Evolutionary conservation across 2,329 filamentous ascomycete species (phyloP), one percentile per base, ranked within the genome.

Genomic region (Monosporascus sp.): DNA sequence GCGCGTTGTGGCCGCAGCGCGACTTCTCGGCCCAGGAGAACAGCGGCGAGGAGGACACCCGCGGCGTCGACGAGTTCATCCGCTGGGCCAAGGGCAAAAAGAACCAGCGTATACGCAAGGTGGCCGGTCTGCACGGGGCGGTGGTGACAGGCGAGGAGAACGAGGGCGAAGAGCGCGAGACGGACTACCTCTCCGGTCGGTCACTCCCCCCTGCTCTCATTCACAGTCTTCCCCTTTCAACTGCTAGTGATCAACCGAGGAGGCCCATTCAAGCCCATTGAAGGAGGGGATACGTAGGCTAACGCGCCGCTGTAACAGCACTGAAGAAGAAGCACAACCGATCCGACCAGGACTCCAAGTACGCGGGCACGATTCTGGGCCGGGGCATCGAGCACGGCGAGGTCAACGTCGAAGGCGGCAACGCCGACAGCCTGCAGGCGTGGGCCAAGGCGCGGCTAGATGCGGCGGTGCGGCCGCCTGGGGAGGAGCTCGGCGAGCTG

Each of bases 251-350:
- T 34, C 31, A 34, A 34, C 11, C 31, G 31, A 14, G 9, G 31
- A 14, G 31, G 31, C 31, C 31, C 9, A 9, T 14, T 34, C 14
- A 34, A 14, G 31, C 11, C 11, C 31, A 34, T 34, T 34, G 31
- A 11, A 11, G 9, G 11, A 34, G 9, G 31, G 5, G 31, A 14
- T 9, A 34, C 24, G 5, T 19, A 48, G 41, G 26, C 50, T 64
- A 51, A 66, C 48, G 37, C 64, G 52, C 56, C 76, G 34, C 70
- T n/a, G 17, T 24, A 20, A 19, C 43, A 46, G 88, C 85, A 5
- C 75, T 97, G 43, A 97, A 96, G 72, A 94, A 92, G 73, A 96
- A 95, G 67, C 90, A 96, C 70, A 91, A 87, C 73, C 95, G 94
- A 63, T 89, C 88, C 1, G 90, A 88, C 57, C 91, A 95, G 64